Percentiles rank a stretch among this genome's conserved stretches.
phyloP scores from a whole-genome alignment of 257 asterid species.

The Salvia hispanica region DNA sequence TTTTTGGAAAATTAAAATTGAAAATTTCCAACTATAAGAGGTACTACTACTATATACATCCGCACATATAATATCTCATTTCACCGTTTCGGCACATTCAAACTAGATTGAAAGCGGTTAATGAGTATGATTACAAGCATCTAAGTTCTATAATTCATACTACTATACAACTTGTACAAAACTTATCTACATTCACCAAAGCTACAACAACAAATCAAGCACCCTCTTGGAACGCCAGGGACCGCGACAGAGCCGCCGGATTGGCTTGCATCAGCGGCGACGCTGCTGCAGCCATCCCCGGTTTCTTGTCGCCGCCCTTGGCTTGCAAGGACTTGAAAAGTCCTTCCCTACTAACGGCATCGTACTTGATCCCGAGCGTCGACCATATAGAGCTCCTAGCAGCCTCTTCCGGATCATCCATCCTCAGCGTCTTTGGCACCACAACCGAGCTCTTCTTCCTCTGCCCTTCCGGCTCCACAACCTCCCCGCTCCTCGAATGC shows the following conservation, averaged over 20 bases:
- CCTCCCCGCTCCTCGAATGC: conserved; percentile 69
- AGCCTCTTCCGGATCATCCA: conserved; percentile 91
- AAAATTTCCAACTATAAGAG: too few species aligned
- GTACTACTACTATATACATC: too few species aligned
- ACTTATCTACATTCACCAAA: conserved; percentile 24
- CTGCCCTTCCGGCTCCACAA: conserved; percentile 33
- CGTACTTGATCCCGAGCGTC: conserved; percentile 70
- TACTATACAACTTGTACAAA: conserved; percentile 23
- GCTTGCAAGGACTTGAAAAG: conserved; percentile 75
- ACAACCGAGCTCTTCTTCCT: conserved; percentile 41
- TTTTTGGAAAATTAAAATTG: too few species aligned
- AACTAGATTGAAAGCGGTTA: conserved; percentile 17
- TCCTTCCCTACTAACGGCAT: conserved; percentile 52
- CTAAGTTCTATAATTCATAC: not conserved
- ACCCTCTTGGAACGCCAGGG: conserved; percentile 65
- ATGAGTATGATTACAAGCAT: conserved; percentile 24
- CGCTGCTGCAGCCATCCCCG: conserved; percentile 21
- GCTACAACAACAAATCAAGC: conserved; percentile 17
- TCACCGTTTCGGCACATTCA: not conserved
- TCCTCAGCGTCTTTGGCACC: conserved; percentile 77
- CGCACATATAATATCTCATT: too few species aligned
- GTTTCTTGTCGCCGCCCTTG: conserved; percentile 47
- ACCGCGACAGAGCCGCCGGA: conserved; percentile 87
- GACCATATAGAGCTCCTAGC: conserved; percentile 91
- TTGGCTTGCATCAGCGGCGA: conserved; percentile 63